Evolutionary conservation across 2,329 filamentous ascomycete species (phyloP), one percentile per base, ranked within the genome.

Genomic region (Rhynchosporium graminicola): DNA sequence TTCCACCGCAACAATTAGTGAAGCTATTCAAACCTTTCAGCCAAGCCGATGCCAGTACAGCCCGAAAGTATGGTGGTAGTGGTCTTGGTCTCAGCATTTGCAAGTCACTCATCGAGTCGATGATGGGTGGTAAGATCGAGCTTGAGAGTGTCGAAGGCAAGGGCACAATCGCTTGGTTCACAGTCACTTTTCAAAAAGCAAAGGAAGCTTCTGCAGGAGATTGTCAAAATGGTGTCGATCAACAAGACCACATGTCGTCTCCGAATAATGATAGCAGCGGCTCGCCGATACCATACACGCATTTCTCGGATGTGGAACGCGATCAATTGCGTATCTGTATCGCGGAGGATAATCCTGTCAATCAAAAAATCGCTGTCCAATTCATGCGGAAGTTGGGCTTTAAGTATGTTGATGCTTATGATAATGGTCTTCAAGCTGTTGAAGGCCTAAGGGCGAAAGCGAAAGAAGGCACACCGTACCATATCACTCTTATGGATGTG

Each of bases 331-430:
- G 91, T 38, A 88, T 98, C 36, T 97, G 92, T 75, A 94, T 98
- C 62, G 94, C 94, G 0, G 94, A 98, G 73, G 94, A 98, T 77
- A 97, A 97, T 69, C 85, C 89, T 3, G 96, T 97, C 78, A 97
- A 97, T 70, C 91, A 96, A 73, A 92, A 90, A 75, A 97, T 97
- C 69, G 93, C 93, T 0, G 91, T 97, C 56, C 91, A 92, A 69
- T 97, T 96, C 69, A 90, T 96, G 61, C 87, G 88, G 69, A 90
- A 91, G 61, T 83, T 98, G 9, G 92, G 93, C 2, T 94, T 97
- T 75, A 84, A 86, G 61, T 79, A 80, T 43, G 92, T 95, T 57
- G 89, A 94, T 74, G 92, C 93, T 0, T 97, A 92, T 73, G 91
- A 92, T 66, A 96, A 98, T 73, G 94, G 94, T 0, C 83, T 89